Percentiles rank a stretch among this genome's conserved stretches.
Evolutionary conservation across 495 filamentous ascomycete genomes (phyloP).

Genomic region (Aspergillus bertholletiae): DNA sequence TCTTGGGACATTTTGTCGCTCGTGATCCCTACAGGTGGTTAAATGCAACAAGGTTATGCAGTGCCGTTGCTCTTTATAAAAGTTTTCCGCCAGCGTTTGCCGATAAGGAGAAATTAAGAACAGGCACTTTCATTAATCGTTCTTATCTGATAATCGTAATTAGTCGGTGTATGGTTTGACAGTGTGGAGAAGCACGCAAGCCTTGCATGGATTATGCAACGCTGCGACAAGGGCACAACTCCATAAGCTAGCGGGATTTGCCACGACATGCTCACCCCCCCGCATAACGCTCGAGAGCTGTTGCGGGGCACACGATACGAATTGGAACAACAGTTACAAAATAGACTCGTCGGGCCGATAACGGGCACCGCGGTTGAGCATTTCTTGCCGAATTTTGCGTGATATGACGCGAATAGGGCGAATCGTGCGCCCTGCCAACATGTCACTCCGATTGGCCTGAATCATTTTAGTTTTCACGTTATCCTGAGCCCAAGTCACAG

Average conservation of each 20-base stretch:
- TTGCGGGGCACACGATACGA: no score
- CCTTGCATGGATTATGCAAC: not conserved
- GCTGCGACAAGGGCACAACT: not conserved
- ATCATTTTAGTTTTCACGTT: not conserved
- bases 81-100: not conserved
- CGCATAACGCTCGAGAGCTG: no score
- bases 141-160: not conserved
- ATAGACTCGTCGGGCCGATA: not conserved
- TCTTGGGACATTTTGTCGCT: not conserved
- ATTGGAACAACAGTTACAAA: no score
- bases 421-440: not conserved
- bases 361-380: not conserved
- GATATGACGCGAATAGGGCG: not conserved
- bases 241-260: not conserved
- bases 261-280: not conserved
- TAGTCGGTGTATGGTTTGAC: no score
- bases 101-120: not conserved
- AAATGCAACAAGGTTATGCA: not conserved
- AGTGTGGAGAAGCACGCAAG: not conserved
- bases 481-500: no score
- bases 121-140: not conserved
- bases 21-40: not conserved
- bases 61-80: not conserved
- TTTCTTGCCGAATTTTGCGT: not conserved
- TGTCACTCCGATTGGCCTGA: not conserved